Percentiles rank a stretch among this genome's conserved stretches.
Conservation (phyloP, 139 green algal species). For the Chloropicon primus region DNA sequence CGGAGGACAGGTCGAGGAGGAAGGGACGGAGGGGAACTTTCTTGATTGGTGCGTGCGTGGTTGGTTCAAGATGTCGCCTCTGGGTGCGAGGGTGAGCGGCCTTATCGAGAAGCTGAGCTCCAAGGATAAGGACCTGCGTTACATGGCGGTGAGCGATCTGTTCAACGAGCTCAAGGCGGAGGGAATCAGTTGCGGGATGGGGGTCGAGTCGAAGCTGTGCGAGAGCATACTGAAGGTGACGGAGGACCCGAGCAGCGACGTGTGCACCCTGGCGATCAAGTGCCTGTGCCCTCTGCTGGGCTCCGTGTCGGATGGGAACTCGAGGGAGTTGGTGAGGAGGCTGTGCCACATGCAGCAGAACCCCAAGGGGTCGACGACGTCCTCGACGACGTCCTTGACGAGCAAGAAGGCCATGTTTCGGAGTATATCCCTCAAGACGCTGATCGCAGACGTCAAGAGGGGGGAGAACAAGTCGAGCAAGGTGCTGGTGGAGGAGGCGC, state of each 20-base stretch:
- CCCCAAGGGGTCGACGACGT: neutral
- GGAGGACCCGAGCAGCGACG: neutral
- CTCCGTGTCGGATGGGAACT: neutral
- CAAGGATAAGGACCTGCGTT: neutral
- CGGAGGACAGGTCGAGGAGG: too few relatives aligned
- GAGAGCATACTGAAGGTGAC: neutral
- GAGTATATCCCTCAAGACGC: neutral
- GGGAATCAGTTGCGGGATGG: neutral
- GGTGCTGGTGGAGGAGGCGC: neutral
- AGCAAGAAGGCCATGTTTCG: too few relatives aligned
- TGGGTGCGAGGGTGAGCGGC: too few relatives aligned
- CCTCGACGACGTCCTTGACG: neutral
- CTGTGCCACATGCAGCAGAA: neutral
- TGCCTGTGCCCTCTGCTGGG: neutral
- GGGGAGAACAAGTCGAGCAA: neutral
- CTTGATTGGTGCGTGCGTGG: too few relatives aligned
- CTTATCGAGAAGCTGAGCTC: neutral
- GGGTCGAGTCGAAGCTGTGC: neutral
- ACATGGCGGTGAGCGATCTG: neutral
- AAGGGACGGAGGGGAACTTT: too few relatives aligned
- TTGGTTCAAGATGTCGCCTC: too few relatives aligned
- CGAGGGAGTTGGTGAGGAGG: neutral
- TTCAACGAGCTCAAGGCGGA: neutral
- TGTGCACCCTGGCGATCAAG: neutral
- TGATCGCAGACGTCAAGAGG: neutral